A percentile compares a stretch with the other conserved stretches of the same genome.
Conservation (phyloP, 2,329 filamentous ascomycete species). For the Aspergillus sp. region DNA sequence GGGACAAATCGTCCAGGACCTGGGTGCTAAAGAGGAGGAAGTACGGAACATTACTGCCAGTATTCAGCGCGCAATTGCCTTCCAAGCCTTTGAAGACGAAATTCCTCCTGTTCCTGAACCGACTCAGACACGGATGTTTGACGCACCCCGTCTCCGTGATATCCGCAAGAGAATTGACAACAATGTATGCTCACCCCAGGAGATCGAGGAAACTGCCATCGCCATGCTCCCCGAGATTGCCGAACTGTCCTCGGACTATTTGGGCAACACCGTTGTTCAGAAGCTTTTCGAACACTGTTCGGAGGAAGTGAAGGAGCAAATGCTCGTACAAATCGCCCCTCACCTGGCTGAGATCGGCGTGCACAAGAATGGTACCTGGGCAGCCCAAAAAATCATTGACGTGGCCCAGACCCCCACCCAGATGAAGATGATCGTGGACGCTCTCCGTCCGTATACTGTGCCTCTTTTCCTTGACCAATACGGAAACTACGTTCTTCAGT, state of each 20-base stretch:
- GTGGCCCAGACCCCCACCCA: conserved; percentile 82
- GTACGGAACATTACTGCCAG: conserved; percentile 66
- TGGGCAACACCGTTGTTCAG: conserved; percentile 98
- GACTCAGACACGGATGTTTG: conserved; percentile 82
- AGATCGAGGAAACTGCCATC: conserved; percentile 88
- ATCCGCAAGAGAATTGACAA: conserved; percentile 98
- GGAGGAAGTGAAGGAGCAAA: conserved; percentile 82
- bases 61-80: conserved; percentile 75
- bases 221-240: conserved; percentile 97
- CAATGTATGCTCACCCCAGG: conserved; percentile 75
- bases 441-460: conserved; percentile 80
- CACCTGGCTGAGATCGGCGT: conserved; percentile 95
- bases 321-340: conserved; percentile 83
- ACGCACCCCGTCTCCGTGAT: conserved; percentile 90
- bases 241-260: conserved; percentile 90
- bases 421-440: conserved; percentile 79
- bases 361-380: conserved; percentile 99
- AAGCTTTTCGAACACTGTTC: conserved; percentile 97
- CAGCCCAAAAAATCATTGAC: conserved; percentile 98
- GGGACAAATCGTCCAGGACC: conserved; percentile 77
- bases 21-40: conserved; percentile 82
- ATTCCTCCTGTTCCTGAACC: conserved; percentile 88
- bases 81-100: conserved; percentile 70
- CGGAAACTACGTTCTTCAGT: conserved; percentile 96
- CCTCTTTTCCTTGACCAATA: conserved; percentile 96